Conservation (phyloP, 495 filamentous ascomycete species). For the Hypomontagnella submonticulosa region DNA sequence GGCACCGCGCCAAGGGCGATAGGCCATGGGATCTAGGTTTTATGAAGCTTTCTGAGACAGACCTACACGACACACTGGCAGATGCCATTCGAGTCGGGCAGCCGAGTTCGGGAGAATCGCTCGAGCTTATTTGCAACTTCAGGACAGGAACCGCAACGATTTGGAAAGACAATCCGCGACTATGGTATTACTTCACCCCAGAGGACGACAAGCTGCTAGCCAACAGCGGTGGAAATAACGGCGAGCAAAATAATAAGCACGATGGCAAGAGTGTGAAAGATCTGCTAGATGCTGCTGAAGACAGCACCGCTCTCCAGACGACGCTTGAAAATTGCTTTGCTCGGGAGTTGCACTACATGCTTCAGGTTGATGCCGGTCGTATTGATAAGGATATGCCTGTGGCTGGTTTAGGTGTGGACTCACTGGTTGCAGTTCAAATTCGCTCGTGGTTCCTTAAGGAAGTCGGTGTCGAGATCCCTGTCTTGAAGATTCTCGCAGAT, state of each 20-base stretch:
- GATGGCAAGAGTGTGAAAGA: too few relatives aligned
- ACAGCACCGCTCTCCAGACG: background rate
- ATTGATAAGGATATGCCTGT: conserved; percentile 1
- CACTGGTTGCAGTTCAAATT: conserved; percentile 56
- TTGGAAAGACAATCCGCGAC: too few relatives aligned
- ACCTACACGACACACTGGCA: background rate
- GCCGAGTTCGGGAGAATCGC: too few relatives aligned
- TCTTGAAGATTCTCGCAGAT: conserved; percentile 5
- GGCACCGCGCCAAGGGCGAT: conserved; percentile 20
- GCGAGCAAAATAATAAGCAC: too few relatives aligned
- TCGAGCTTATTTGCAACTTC: too few relatives aligned
- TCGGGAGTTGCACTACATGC: conserved; percentile 8
- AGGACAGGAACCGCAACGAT: too few relatives aligned
- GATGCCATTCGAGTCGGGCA: background rate
- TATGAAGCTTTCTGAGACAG: conserved; percentile 3
- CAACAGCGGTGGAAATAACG: too few relatives aligned
- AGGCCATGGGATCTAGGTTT: conserved; percentile 17
- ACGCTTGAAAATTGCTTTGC: conserved; percentile 1
- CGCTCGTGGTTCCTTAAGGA: conserved; percentile 55
- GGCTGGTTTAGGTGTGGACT: conserved; percentile 53
- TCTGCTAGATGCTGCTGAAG: too few relatives aligned
- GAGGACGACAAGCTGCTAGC: too few relatives aligned
- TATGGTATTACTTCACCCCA: too few relatives aligned
- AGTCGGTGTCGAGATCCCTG: conserved; percentile 29
- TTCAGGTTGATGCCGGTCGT: background rate